A percentile compares a stretch with the other conserved stretches of the same genome.
phyloP scores from a whole-genome alignment of 306 rosid species.

The Prunus kanzakura region DNA sequence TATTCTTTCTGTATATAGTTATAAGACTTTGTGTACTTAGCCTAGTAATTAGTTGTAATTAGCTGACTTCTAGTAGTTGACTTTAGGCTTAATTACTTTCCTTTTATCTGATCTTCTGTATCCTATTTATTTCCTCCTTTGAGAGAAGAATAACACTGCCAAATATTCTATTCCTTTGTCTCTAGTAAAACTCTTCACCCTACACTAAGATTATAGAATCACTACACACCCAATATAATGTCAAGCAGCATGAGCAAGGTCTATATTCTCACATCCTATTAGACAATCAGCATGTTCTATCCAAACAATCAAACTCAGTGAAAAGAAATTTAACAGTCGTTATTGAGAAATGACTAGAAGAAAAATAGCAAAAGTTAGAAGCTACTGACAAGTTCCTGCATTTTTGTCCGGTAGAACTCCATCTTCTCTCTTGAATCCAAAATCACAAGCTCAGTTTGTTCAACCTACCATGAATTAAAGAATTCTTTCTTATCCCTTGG shows the following conservation, averaged over 20 bases:
- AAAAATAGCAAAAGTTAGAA: slow-evolving; percentile 25
- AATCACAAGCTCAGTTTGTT: slow-evolving; percentile 47
- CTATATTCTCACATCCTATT: not conserved
- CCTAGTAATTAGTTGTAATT: too few species aligned
- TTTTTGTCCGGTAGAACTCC: slow-evolving; percentile 73
- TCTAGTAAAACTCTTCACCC: not conserved
- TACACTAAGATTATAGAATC: slow-evolving; percentile 3
- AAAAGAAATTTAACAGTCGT: not conserved
- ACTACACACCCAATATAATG: slow-evolving; percentile 1
- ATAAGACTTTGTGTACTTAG: too few species aligned
- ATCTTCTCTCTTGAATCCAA: slow-evolving; percentile 92
- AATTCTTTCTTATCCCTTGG: slow-evolving; percentile 6
- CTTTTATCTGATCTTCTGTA: too few species aligned
- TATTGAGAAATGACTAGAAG: slow-evolving; percentile 14
- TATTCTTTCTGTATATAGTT: too few species aligned
- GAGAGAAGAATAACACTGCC: too few species aligned
- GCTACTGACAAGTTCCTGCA: slow-evolving; percentile 93
- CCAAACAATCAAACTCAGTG: not conserved
- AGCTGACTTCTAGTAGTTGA: too few species aligned
- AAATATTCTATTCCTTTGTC: too few species aligned
- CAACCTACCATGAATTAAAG: slow-evolving; percentile 47
- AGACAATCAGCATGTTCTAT: not conserved
- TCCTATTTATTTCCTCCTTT: too few species aligned
- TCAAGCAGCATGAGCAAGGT: not conserved
- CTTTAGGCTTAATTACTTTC: too few species aligned